Percentiles rank a stretch among this genome's conserved stretches.
Conservation (phyloP, 768 basidiomycete species). For the Coprinopsis sp. region DNA sequence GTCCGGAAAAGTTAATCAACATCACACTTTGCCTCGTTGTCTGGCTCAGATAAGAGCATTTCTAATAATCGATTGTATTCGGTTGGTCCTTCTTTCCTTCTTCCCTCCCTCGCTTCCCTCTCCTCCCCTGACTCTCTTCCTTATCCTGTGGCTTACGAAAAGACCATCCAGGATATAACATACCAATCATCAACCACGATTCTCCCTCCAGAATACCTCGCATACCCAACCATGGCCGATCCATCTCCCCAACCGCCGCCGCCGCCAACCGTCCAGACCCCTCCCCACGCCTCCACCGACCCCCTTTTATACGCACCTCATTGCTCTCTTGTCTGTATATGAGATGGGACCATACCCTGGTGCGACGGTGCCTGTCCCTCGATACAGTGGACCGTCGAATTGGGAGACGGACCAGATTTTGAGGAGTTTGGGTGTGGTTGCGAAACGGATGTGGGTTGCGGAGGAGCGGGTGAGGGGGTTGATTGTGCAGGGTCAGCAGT, state of each 20-base stretch:
- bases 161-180: too few species aligned
- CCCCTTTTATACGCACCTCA: constrained; percentile 39
- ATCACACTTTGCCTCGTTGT: too few species aligned
- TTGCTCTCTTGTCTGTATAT: constrained; percentile 54
- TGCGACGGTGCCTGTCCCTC: constrained; percentile 36
- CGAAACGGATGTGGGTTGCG: constrained; percentile 51
- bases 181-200: neutral
- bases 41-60: too few species aligned
- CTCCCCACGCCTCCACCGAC: constrained; percentile 12
- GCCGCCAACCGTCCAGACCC: neutral
- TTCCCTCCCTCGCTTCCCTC: too few species aligned
- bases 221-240: neutral
- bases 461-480: constrained; percentile 31
- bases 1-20: too few species aligned
- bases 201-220: too few species aligned
- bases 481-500: neutral
- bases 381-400: constrained; percentile 46
- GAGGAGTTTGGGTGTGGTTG: constrained; percentile 45
- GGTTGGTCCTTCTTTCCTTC: too few species aligned
- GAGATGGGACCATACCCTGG: constrained; percentile 44
- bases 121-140: too few species aligned
- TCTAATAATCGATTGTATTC: too few species aligned
- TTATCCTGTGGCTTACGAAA: too few species aligned
- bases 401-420: constrained; percentile 57
- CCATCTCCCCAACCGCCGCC: neutral